A percentile compares a stretch with the other conserved stretches of the same genome.
Conservation (phyloP, 1,139 yeast species). For the Suhomyces yuchorum region DNA sequence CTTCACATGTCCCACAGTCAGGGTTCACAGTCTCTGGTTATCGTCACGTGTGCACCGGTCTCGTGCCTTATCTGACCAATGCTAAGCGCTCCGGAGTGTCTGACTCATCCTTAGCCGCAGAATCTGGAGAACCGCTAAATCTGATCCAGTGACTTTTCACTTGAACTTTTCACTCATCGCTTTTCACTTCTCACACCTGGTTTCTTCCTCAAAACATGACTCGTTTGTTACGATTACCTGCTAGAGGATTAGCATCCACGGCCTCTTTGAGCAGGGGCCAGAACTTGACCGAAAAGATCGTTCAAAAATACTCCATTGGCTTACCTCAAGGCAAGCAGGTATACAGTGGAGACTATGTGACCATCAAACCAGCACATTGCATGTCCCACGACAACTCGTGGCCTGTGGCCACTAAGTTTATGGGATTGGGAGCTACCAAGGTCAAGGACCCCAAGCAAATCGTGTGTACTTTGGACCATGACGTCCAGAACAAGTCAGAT, state of each 20-base stretch:
- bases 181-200: neutral
- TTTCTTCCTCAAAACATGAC: slow-evolving; percentile 1
- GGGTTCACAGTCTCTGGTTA: no score
- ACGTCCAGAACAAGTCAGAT: slow-evolving; percentile 89
- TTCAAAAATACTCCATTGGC: slow-evolving; percentile 89
- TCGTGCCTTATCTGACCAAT: slow-evolving; percentile 24
- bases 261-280: slow-evolving; percentile 50
- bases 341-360: slow-evolving; percentile 89
- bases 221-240: slow-evolving; percentile 6
- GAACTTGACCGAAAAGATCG: slow-evolving; percentile 92
- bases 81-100: slow-evolving; percentile 22
- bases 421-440: slow-evolving; percentile 86
- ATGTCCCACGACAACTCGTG: slow-evolving; percentile 99
- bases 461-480: slow-evolving; percentile 95
- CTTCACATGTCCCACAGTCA: no score
- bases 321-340: slow-evolving; percentile 70
- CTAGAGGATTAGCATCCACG: slow-evolving; percentile 13
- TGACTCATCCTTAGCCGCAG: slow-evolving; percentile 29
- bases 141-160: slow-evolving; percentile 3
- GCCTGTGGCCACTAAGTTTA: slow-evolving; percentile 98
- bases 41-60: neutral
- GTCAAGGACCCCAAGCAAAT: slow-evolving; percentile 86
- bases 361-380: slow-evolving; percentile 93
- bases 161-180: neutral
- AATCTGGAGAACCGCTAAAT: slow-evolving; percentile 8